Base-by-base conservation (phyloP, 2,329 filamentous ascomycete species). In the Teratosphaeriaceae sp. region DNA sequence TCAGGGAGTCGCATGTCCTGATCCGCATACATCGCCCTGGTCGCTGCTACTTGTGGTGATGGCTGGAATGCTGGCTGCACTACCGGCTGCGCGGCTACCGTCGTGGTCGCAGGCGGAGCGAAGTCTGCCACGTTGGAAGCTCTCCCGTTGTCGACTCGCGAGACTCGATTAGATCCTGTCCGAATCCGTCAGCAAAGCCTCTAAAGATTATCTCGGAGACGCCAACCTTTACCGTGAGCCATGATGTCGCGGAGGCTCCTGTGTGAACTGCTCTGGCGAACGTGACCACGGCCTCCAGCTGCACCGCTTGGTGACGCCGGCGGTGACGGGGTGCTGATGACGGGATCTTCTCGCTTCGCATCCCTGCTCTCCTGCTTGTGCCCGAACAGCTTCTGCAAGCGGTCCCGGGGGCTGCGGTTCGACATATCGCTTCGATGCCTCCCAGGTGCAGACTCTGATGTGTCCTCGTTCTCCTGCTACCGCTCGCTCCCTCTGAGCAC, bases 371-470 rank as follows among this genome's bases (percentile, higher is more conserved):
- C 30, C n/a, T 34, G 21, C 36, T 40, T 43, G 30, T 45, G 44
- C n/a, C n/a, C n/a, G 26, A 49, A 49, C 18, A 49, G 38, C 38
- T 40, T 49, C 34, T 43, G 40, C 18, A 49, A 35, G 13, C 37
- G 29, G 13, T 38, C 29, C 18, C 36, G 11, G 23, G 40, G 22
- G 16, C 27, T 40, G 12, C 24, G 34, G 18, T 22, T 31, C 16
- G 36, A n/a, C 43, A 45, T 40, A 18, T 30, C 22, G 15, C 7
- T 9, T 5, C 30, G 24, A 6, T 26, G 24, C 6, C n/a, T n/a
- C n/a, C n/a, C n/a, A n/a, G n/a, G n/a, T n/a, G n/a, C n/a, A n/a
- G n/a, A n/a, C n/a, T n/a, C n/a, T n/a, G n/a, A n/a, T n/a, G n/a
- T n/a, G n/a, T n/a, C n/a, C n/a, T n/a, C n/a, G n/a, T n/a, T n/a